Conservation (phyloP, 495 filamentous ascomycete species). For the Sporormia fimetaria region DNA sequence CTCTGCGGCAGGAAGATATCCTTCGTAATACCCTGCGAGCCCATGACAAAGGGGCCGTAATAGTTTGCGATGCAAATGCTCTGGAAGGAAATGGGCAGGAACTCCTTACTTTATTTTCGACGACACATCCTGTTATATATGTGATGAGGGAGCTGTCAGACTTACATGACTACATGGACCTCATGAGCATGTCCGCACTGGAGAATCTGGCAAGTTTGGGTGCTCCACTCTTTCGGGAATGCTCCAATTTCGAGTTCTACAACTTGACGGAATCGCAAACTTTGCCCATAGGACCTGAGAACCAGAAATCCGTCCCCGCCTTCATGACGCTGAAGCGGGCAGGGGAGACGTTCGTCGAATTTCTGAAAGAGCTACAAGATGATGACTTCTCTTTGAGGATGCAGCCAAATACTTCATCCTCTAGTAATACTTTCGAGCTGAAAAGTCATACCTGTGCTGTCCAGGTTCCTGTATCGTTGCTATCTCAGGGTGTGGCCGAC, state of each 20-base stretch:
- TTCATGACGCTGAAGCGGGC: conserved; percentile 61
- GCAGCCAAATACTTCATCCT: conserved; percentile 61
- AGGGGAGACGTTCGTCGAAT: conserved; percentile 61
- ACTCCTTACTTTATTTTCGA: conserved; percentile 38
- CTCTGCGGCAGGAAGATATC: conserved; percentile 48
- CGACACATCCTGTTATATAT: conserved; percentile 60
- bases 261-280: conserved; percentile 46
- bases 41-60: conserved; percentile 54
- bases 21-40: conserved; percentile 55
- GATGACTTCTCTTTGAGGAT: conserved; percentile 44
- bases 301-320: conserved; percentile 36
- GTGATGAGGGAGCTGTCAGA: conserved; percentile 57
- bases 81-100: conserved; percentile 32
- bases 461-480: conserved; percentile 49
- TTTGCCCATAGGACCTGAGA: conserved; percentile 26
- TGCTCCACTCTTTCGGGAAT: conserved; percentile 46
- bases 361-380: too few species aligned
- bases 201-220: conserved; percentile 40
- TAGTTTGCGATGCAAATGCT: conserved; percentile 55
- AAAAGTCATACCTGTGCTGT: conserved; percentile 57
- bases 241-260: conserved; percentile 72
- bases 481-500: conserved; percentile 42
- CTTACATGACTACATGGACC: conserved; percentile 51
- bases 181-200: conserved; percentile 43
- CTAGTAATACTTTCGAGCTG: conserved; percentile 54